Conservation (phyloP, 257 asterid species). For the Catharanthus roseus region DNA sequence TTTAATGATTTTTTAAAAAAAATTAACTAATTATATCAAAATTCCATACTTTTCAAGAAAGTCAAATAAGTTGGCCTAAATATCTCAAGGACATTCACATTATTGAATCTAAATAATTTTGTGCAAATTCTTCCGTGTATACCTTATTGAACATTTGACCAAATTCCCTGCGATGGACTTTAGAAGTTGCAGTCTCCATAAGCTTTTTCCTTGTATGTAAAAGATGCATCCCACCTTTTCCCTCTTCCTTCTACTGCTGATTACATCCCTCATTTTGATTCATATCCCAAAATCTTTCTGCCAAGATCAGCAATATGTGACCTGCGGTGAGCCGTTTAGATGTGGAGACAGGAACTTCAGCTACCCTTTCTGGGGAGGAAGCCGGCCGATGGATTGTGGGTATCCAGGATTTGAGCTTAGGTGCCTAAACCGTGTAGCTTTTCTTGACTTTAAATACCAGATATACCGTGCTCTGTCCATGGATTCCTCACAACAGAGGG, state of each 20-base stretch:
- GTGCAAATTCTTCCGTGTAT: too few species aligned
- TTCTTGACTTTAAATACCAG: slow-evolving; percentile 19
- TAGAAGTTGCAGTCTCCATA: too few species aligned
- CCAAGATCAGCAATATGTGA: slow-evolving; percentile 21
- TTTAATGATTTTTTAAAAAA: too few species aligned
- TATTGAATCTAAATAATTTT: too few species aligned
- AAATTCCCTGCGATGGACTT: too few species aligned
- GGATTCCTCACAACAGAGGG: not conserved
- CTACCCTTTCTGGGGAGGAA: slow-evolving; percentile 57
- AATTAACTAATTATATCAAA: too few species aligned
- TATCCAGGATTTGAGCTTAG: slow-evolving; percentile 39
- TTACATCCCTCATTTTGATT: slow-evolving; percentile 6
- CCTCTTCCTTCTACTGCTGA: not conserved
- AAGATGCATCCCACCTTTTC: not conserved
- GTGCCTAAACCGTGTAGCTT: slow-evolving; percentile 26
- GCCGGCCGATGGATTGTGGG: slow-evolving; percentile 40
- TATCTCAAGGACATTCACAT: too few species aligned
- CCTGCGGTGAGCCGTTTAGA: slow-evolving; percentile 19
- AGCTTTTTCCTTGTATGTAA: too few species aligned
- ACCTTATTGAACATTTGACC: too few species aligned
- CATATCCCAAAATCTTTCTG: slow-evolving; percentile 21
- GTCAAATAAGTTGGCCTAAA: too few species aligned
- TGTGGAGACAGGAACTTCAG: slow-evolving; percentile 27
- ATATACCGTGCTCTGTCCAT: slow-evolving; percentile 20
- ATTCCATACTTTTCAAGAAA: too few species aligned